A percentile compares a stretch with the other conserved stretches of the same genome.
Conservation (phyloP, 805 yeast species). For the Ogataea neopini region DNA sequence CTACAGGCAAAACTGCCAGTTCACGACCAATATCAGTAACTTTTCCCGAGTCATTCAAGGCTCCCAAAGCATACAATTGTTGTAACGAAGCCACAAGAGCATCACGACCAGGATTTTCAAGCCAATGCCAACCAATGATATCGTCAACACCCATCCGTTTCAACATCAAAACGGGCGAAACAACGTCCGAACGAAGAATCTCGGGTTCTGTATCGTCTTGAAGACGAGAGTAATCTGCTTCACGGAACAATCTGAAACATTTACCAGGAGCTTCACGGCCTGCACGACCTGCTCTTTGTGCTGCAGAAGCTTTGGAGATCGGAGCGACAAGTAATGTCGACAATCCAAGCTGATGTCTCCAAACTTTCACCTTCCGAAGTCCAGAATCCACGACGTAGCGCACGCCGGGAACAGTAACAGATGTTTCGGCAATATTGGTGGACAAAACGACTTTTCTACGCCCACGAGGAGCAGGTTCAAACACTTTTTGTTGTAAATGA, state of each 20-base stretch:
- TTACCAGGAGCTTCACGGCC: slow-evolving; percentile 96
- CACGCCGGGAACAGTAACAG: slow-evolving; percentile 93
- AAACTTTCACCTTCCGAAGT: slow-evolving; percentile 86
- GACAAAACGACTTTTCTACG: slow-evolving; percentile 86
- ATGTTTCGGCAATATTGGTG: slow-evolving; percentile 97
- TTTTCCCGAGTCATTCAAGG: slow-evolving; percentile 72
- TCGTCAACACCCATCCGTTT: slow-evolving; percentile 84
- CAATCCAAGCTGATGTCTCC: slow-evolving; percentile 90
- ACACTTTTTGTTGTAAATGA: slow-evolving; percentile 77
- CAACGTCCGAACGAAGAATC: slow-evolving; percentile 80
- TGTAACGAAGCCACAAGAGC: slow-evolving; percentile 75
- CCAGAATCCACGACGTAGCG: slow-evolving; percentile 93
- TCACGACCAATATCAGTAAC: slow-evolving; percentile 79
- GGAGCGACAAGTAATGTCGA: slow-evolving; percentile 93
- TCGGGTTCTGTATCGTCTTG: slow-evolving; percentile 90
- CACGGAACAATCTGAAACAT: slow-evolving; percentile 81
- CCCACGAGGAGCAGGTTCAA: slow-evolving; percentile 59
- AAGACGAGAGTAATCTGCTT: slow-evolving; percentile 60
- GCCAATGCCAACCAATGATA: slow-evolving; percentile 86
- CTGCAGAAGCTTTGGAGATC: slow-evolving; percentile 90
- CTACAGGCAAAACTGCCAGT: slow-evolving; percentile 87
- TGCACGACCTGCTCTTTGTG: slow-evolving; percentile 98
- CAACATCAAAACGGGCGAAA: slow-evolving; percentile 80
- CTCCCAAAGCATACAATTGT: slow-evolving; percentile 75
- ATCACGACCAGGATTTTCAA: slow-evolving; percentile 84